These are phyloP conservation scores for Aspergillus arachidicola DNA, from an alignment of 2,329 filamentous ascomycete species.

Conservation along the genomic window DNA sequence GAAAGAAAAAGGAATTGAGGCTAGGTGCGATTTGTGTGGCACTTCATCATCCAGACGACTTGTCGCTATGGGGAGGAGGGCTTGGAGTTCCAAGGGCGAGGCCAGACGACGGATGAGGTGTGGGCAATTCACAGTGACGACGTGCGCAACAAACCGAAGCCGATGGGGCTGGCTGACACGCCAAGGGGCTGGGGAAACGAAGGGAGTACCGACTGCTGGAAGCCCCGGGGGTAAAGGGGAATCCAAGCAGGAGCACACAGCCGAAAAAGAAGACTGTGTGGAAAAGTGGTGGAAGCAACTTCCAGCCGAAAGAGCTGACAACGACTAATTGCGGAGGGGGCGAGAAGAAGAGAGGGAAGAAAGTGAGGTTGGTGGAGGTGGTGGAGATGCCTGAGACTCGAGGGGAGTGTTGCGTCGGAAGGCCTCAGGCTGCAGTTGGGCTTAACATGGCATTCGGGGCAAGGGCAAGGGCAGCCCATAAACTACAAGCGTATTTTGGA, in stretches of 20 bases:
- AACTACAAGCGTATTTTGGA: not conserved
- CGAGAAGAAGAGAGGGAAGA: constrained; percentile 12
- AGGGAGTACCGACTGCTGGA: constrained; percentile 20
- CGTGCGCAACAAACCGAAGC: constrained; percentile 17
- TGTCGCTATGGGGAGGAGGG: constrained; percentile 17
- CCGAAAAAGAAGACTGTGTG: constrained; percentile 3
- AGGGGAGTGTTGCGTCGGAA: constrained; percentile 8
- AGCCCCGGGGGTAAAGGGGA: constrained; percentile 17
- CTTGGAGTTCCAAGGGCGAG: constrained; percentile 12
- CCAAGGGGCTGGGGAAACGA: constrained; percentile 16
- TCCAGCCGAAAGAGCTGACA: constrained; percentile 10
- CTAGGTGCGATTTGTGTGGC: constrained; percentile 23
- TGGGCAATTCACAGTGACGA: constrained; percentile 24
- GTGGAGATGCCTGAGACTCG: constrained; percentile 16
- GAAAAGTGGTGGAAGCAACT: constrained; percentile 4
- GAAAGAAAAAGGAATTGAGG: constrained; percentile 23
- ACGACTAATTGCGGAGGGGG: constrained; percentile 16
- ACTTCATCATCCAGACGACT: constrained; percentile 29
- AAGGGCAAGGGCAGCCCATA: not conserved
- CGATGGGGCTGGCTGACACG: constrained; percentile 20
- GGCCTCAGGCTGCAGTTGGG: constrained; percentile 25
- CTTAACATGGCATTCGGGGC: constrained; percentile 9
- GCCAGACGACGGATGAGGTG: constrained; percentile 7
- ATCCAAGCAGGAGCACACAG: constrained; percentile 21
- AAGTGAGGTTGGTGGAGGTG: constrained; percentile 13